Percentiles rank a stretch among this genome's conserved stretches.
Evolutionary conservation across 257 asterid species (phyloP).

Genomic region (Scutellaria minor): DNA sequence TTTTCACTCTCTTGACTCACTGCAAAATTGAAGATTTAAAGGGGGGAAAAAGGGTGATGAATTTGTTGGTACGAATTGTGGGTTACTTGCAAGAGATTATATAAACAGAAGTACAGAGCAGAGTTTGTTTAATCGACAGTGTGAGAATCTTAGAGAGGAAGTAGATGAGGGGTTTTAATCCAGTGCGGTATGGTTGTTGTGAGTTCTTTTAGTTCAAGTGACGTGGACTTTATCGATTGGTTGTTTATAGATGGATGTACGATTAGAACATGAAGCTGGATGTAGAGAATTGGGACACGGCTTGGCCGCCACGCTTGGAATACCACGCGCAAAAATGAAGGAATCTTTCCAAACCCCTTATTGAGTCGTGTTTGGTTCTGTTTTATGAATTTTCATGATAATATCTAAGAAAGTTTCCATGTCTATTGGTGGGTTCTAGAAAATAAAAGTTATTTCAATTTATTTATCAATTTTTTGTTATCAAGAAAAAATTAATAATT

Average conservation of each 20-base stretch:
- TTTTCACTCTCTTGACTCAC: too few relatives aligned
- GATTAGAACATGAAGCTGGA: background rate
- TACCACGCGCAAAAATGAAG: background rate
- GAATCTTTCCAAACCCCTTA: slow-evolving; percentile 1
- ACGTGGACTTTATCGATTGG: background rate
- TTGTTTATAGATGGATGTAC: background rate
- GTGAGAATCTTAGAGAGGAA: background rate
- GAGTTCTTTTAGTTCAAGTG: too few relatives aligned
- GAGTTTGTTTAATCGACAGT: background rate
- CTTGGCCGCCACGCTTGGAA: slow-evolving; percentile 48
- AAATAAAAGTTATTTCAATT: too few relatives aligned
- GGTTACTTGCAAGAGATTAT: background rate
- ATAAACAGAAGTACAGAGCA: background rate
- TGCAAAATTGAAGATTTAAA: too few relatives aligned
- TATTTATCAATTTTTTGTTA: too few relatives aligned
- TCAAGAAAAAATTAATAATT: too few relatives aligned
- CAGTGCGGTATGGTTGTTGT: background rate
- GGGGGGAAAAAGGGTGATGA: too few relatives aligned
- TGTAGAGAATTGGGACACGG: slow-evolving; percentile 19
- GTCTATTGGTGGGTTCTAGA: background rate
- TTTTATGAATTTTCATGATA: too few relatives aligned
- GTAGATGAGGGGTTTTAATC: slow-evolving; percentile 7
- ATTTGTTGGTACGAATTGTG: background rate
- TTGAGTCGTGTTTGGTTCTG: background rate
- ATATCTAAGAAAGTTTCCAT: background rate